Percentiles rank a stretch among this genome's conserved stretches.
These are phyloP conservation scores for Metrosideros polymorpha DNA, from an alignment of 441 rosid species.

Conservation along the genomic window DNA sequence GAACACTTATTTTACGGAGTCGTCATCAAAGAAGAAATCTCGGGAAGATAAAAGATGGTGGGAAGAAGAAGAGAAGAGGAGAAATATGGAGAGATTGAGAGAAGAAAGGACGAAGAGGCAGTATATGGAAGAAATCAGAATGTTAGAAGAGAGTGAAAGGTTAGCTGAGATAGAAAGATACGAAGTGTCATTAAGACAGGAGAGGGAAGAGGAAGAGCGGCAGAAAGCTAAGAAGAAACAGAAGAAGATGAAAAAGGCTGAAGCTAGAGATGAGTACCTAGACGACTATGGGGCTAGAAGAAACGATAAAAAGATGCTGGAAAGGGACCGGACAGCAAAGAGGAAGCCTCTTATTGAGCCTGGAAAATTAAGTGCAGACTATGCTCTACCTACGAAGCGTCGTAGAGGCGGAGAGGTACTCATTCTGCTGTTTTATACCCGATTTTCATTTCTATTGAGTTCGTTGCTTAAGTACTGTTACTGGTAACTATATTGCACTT, in stretches of 20 bases:
- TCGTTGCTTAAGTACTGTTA: background rate
- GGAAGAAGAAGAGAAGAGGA: constrained; percentile 78
- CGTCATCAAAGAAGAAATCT: constrained; percentile 42
- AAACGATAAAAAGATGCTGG: constrained; percentile 55
- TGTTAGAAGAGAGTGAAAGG: constrained; percentile 52
- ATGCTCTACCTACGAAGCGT: constrained; percentile 65
- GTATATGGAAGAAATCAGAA: constrained; percentile 30
- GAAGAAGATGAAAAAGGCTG: constrained; percentile 62
- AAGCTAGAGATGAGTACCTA: constrained; percentile 42
- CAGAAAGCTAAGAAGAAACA: constrained; percentile 76
- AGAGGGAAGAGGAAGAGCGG: constrained; percentile 80
- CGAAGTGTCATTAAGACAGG: constrained; percentile 65
- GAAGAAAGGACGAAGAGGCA: constrained; percentile 39
- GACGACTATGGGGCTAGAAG: constrained; percentile 55
- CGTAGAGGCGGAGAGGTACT: constrained; percentile 96
- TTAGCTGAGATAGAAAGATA: constrained; percentile 62
- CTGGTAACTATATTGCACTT: background rate
- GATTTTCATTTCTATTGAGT: background rate
- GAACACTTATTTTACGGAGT: constrained; percentile 26
- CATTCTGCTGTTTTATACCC: constrained; percentile 1
- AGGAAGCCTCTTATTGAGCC: constrained; percentile 45
- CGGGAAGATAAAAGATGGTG: constrained; percentile 63
- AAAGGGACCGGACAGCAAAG: constrained; percentile 62
- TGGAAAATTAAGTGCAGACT: constrained; percentile 38
- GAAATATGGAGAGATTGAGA: constrained; percentile 39